A percentile compares a stretch with the other conserved stretches of the same genome.
These are phyloP conservation scores for Taphrina pruni DNA, from an alignment of 1,139 yeast genomes.

Conservation along the genomic window DNA sequence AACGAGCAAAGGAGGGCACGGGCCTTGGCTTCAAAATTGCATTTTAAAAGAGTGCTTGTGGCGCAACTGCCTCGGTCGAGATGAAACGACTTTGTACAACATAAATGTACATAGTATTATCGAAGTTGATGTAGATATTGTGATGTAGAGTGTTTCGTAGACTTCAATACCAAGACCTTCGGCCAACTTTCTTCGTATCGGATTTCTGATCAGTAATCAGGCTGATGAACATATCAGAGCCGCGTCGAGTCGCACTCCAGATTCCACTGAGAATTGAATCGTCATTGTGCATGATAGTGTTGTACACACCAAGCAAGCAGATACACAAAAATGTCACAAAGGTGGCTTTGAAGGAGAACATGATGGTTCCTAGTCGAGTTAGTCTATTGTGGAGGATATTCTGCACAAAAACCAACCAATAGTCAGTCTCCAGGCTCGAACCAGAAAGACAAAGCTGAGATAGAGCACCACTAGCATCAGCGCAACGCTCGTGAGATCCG, in stretches of 20 bases:
- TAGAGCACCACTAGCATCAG: conserved; percentile 27
- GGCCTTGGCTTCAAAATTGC: neutral
- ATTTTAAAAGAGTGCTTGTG: neutral
- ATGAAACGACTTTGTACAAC: neutral
- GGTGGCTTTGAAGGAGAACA: conserved; percentile 22
- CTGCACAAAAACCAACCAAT: neutral
- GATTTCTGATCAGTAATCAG: neutral
- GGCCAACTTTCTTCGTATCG: no score
- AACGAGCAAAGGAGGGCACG: conserved; percentile 14
- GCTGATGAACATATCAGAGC: neutral
- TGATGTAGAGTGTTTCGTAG: neutral
- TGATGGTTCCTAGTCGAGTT: conserved; percentile 15
- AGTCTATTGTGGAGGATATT: neutral
- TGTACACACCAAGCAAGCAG: conserved; percentile 23
- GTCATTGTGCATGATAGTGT: conserved; percentile 18
- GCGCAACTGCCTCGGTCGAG: neutral
- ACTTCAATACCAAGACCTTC: neutral
- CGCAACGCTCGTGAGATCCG: conserved; percentile 33
- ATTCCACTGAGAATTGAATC: conserved; percentile 2
- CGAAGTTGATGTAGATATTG: no score
- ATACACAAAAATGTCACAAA: conserved; percentile 2
- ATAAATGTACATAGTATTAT: neutral
- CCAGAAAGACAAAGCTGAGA: conserved; percentile 32
- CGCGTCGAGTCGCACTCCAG: neutral
- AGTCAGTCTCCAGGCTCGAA: conserved; percentile 30